phyloP scores from a whole-genome alignment of 2,329 filamentous ascomycete genomes.

The Onygena corvina region DNA sequence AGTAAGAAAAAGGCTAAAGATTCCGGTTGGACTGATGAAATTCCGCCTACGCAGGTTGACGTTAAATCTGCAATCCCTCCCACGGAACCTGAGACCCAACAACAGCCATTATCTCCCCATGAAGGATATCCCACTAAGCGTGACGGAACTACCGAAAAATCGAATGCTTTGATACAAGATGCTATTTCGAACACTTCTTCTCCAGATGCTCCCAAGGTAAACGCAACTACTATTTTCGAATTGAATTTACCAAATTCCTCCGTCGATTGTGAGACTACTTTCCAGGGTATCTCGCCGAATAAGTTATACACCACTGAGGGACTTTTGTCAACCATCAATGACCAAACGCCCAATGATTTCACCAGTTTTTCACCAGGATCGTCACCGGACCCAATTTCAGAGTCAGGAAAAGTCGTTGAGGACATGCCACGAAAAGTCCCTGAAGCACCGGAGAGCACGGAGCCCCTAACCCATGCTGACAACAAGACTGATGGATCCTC shows the following conservation, averaged over 20 bases:
- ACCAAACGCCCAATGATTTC: neutral
- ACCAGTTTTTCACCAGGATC: neutral
- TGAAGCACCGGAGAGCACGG: neutral
- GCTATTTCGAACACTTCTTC: neutral
- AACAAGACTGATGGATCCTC: neutral
- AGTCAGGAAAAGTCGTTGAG: neutral
- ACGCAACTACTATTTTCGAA: neutral
- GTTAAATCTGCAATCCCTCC: constrained; percentile 18
- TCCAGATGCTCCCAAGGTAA: neutral
- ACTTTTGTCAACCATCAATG: neutral
- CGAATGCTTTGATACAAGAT: neutral
- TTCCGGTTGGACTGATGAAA: constrained; percentile 35
- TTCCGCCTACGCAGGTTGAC: constrained; percentile 35
- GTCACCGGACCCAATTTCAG: neutral
- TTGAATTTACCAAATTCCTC: neutral
- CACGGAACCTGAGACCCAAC: constrained; percentile 1
- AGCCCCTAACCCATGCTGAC: neutral
- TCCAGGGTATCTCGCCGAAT: neutral
- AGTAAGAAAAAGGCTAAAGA: constrained; percentile 28
- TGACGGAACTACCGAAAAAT: neutral
- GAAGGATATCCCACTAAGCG: neutral
- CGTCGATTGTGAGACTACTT: neutral
- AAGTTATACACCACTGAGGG: neutral
- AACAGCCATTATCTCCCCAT: neutral
- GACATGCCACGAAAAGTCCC: neutral